A percentile compares a stretch with the other conserved stretches of the same genome.
These are phyloP conservation scores for Gentiana dahurica DNA, from an alignment of 257 asterid genomes.

Conservation along the genomic window DNA sequence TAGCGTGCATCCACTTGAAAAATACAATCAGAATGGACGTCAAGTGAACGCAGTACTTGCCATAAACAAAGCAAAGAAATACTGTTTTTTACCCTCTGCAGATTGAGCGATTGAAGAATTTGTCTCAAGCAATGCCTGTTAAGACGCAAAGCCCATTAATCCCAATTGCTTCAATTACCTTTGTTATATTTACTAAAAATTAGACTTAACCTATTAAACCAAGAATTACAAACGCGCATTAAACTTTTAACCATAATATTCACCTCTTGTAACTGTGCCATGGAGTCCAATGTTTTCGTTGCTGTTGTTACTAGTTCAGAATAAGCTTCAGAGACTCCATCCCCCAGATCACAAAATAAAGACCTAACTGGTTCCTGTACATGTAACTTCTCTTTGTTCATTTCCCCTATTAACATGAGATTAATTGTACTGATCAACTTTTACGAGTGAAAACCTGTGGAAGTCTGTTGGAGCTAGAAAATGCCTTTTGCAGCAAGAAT, in stretches of 20 bases:
- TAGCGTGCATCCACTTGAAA: no score
- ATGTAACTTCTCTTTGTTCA: constrained; percentile 6
- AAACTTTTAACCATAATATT: not conserved
- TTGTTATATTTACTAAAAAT: no score
- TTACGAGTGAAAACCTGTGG: constrained; percentile 60
- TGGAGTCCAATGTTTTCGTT: constrained; percentile 61
- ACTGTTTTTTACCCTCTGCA: constrained; percentile 39
- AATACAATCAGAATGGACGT: no score
- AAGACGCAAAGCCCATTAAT: not conserved
- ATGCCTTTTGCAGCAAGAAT: constrained; percentile 84
- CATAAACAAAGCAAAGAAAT: not conserved
- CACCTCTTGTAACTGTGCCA: constrained; percentile 80
- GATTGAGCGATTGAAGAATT: constrained; percentile 56
- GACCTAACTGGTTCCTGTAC: constrained; percentile 74
- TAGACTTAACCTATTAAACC: not conserved
- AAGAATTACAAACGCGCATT: not conserved
- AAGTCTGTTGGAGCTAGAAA: constrained; percentile 75
- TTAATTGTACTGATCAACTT: not conserved
- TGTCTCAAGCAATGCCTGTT: constrained; percentile 66
- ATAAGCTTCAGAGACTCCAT: constrained; percentile 56
- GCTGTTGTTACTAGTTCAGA: constrained; percentile 63
- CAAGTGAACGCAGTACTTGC: not conserved
- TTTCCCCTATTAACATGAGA: not conserved
- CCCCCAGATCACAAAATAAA: constrained; percentile 38
- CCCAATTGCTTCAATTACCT: not conserved